A percentile compares a stretch with the other conserved stretches of the same genome.
Evolutionary conservation across 2,329 filamentous ascomycete genomes (phyloP).

Genomic region (Torrubiella hemipterigena): DNA sequence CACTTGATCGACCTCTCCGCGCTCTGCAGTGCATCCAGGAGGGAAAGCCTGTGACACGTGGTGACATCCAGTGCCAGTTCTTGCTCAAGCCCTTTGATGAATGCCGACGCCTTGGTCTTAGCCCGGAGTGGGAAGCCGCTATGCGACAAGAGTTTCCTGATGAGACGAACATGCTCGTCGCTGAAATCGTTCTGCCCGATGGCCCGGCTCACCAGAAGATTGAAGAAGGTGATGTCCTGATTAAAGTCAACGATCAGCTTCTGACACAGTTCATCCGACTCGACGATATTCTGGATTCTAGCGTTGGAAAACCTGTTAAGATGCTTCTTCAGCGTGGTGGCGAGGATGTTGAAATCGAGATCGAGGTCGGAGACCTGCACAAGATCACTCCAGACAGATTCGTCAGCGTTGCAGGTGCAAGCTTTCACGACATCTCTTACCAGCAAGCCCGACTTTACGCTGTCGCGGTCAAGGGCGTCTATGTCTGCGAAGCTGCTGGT

Average conservation of each 20-base stretch:
- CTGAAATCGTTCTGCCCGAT: conserved; percentile 85
- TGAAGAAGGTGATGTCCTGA: conserved; percentile 84
- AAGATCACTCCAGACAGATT: conserved; percentile 93
- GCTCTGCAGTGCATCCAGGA: conserved; percentile 78
- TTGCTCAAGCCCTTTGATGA: conserved; percentile 96
- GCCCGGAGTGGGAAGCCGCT: conserved; percentile 72
- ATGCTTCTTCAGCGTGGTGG: conserved; percentile 82
- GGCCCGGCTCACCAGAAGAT: conserved; percentile 80
- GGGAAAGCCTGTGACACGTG: conserved; percentile 64
- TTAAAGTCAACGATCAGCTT: conserved; percentile 88
- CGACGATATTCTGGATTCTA: conserved; percentile 84
- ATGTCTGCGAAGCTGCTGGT: conserved; percentile 82
- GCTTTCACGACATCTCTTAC: conserved; percentile 94
- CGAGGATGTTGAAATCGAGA: conserved; percentile 71
- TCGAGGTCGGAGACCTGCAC: conserved; percentile 82
- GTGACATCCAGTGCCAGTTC: conserved; percentile 97
- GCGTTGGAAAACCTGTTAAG: conserved; percentile 65
- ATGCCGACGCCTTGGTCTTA: conserved; percentile 78
- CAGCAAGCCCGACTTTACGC: conserved; percentile 95
- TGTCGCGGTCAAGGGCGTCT: conserved; percentile 84
- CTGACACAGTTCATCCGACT: conserved; percentile 87
- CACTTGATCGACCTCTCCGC: conserved; percentile 77
- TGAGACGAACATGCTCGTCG: conserved; percentile 94
- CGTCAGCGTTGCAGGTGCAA: conserved; percentile 83
- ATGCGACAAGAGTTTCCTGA: conserved; percentile 76